Evolutionary conservation across 1,284 basidiomycete genomes (phyloP), one percentile per base, ranked within the genome.

Genomic region (Ceratobasidium sp.): DNA sequence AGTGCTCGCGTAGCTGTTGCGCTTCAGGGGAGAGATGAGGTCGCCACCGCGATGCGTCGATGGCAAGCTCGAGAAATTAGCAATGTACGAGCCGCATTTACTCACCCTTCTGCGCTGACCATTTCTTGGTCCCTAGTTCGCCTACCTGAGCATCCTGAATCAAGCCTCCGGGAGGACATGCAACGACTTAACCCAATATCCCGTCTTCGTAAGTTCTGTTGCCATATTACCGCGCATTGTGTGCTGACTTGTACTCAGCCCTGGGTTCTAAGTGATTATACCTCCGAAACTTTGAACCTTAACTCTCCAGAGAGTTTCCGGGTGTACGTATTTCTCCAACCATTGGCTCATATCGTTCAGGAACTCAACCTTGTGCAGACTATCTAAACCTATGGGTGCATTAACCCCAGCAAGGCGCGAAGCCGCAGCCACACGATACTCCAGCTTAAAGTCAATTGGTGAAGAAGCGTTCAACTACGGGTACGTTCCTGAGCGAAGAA

Each of bases 161-260:
- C 94, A 96, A 81, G 87, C 93, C 27, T 95, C 94, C 1, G 94
- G 94, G 61, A 86, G 94, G n/a, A 96, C 94, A 0, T 94, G 94
- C 1, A 95, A 90, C 79, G 94, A 98, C 83, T 93, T 96, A 7
- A 98, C 96, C 0, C 95, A 98, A 79, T 98, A 97, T 82, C 96
- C 96, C 0, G 90, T 98, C 22, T 97, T 98, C 79, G 94, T 93
- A 79, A 76, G 89, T 84, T 29, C n/a, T 27, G 2, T 62, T 74
- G 48, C 66, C 39, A 59, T 74, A 51, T 74, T 54, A 24, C 31
- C 64, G 16, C 64, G 61, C 58, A 13, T 13, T 29, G 24, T 48
- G 76, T 29, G 77, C 59, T 62, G 61, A 61, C 64, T 37, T 31
- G 51, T 56, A 0, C 73, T 6, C 77, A 93, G 92, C 92, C 76